These are phyloP conservation scores for Dendrobium nobile DNA, from an alignment of 106 monocot species.

Conservation along the genomic window DNA sequence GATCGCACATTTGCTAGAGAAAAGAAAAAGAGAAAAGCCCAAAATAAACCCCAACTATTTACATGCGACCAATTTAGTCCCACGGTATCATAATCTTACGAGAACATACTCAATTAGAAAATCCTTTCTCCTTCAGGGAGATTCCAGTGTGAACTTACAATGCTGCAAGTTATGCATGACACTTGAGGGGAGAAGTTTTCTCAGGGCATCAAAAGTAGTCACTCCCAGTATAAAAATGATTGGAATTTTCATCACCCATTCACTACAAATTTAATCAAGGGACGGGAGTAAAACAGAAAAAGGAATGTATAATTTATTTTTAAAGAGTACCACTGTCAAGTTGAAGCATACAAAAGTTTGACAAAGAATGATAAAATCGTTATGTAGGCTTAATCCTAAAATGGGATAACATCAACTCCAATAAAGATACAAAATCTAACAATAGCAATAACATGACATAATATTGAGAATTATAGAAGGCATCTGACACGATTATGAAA, in stretches of 20 bases:
- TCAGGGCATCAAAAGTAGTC: conserved; percentile 59
- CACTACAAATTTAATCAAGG: conserved; percentile 33
- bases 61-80: too few species aligned
- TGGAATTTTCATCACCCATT: conserved; percentile 86
- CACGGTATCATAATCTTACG: conserved; percentile 22
- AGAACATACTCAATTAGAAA: conserved; percentile 67
- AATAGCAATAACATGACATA: background rate
- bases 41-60: background rate
- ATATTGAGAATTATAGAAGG: background rate
- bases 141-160: conserved; percentile 53
- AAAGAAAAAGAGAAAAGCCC: background rate
- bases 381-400: background rate
- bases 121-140: conserved; percentile 73
- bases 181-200: conserved; percentile 52
- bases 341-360: background rate
- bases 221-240: conserved; percentile 72
- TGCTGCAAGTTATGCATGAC: conserved; percentile 47
- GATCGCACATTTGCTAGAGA: background rate
- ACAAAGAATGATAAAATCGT: background rate
- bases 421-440: background rate
- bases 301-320: background rate
- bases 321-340: background rate
- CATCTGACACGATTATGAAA: too few species aligned
- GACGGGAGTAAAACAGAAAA: background rate
- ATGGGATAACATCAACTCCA: background rate